phyloP scores from a whole-genome alignment of 768 basidiomycete species.

The Tulasnella sp. region DNA sequence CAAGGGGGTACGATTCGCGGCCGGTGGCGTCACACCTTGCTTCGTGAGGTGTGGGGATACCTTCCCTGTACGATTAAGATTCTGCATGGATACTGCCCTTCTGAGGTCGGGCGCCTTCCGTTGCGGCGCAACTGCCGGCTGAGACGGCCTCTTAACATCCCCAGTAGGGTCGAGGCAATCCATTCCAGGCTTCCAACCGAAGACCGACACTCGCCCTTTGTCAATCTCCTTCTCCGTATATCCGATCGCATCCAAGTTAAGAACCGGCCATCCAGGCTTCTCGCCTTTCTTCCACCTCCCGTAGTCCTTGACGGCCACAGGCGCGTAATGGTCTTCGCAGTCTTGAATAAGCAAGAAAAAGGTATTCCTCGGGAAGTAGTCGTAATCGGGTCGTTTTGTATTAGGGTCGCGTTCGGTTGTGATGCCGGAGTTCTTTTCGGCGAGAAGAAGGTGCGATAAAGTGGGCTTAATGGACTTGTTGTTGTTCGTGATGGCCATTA shows the following conservation, averaged over 20 bases:
- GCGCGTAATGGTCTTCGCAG: conserved; percentile 67
- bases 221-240: neutral
- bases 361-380: conserved; percentile 67
- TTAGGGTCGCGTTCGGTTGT: conserved; percentile 86
- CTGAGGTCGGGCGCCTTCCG: neutral
- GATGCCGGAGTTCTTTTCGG: conserved; percentile 73
- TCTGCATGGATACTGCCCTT: conserved; percentile 2
- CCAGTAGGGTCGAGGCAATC: neutral
- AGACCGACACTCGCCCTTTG: conserved; percentile 1
- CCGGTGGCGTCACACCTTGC: neutral
- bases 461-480: conserved; percentile 14
- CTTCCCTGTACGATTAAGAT: conserved; percentile 1
- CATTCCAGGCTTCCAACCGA: conserved; percentile 15
- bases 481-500: neutral
- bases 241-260: conserved; percentile 34
- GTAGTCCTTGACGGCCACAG: conserved; percentile 80
- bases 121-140: neutral
- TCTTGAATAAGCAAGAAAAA: conserved; percentile 91
- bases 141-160: neutral
- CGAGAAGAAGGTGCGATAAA: conserved; percentile 42
- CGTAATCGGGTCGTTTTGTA: conserved; percentile 76
- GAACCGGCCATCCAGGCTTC: conserved; percentile 67
- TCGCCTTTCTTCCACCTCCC: conserved; percentile 39
- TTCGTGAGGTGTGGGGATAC: neutral
- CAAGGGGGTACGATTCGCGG: neutral